A percentile compares a stretch with the other conserved stretches of the same genome.
Evolutionary conservation across 441 rosid genomes (phyloP).

Genomic region (Euphorbia celastroides): DNA sequence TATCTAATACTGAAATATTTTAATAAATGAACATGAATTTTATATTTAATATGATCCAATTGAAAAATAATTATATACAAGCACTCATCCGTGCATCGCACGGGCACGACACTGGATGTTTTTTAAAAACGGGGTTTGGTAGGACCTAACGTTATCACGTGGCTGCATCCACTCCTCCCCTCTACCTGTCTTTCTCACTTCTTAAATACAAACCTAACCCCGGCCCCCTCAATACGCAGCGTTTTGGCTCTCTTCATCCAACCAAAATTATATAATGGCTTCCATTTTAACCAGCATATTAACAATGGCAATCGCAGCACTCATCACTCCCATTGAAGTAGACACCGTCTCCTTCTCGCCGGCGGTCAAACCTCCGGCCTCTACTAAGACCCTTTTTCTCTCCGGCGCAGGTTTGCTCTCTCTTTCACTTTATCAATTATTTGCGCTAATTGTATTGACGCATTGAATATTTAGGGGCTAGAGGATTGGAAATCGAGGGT

Average conservation of each 20-base stretch:
- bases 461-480: constrained; percentile 42
- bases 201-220: not conserved
- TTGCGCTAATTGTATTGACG: not conserved
- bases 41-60: too few relatives aligned
- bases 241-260: not conserved
- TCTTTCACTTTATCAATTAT: not conserved
- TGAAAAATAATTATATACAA: too few relatives aligned
- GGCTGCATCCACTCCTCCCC: not conserved
- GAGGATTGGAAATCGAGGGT: constrained; percentile 70
- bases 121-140: too few relatives aligned
- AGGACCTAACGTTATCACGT: too few relatives aligned
- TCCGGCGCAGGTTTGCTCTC: constrained; percentile 54
- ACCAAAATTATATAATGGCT: not conserved
- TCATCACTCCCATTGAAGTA: constrained; percentile 29
- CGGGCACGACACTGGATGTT: too few relatives aligned
- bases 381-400: constrained; percentile 55
- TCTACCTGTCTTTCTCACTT: not conserved
- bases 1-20: too few relatives aligned
- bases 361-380: constrained; percentile 56
- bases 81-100: too few relatives aligned
- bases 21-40: too few relatives aligned
- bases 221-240: not conserved
- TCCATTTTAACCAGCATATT: not conserved
- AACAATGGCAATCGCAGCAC: constrained; percentile 24
- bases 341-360: constrained; percentile 48